Evolutionary conservation across 192 early-diverging fungal genomes (phyloP).

Genomic region (Backusella circina): DNA sequence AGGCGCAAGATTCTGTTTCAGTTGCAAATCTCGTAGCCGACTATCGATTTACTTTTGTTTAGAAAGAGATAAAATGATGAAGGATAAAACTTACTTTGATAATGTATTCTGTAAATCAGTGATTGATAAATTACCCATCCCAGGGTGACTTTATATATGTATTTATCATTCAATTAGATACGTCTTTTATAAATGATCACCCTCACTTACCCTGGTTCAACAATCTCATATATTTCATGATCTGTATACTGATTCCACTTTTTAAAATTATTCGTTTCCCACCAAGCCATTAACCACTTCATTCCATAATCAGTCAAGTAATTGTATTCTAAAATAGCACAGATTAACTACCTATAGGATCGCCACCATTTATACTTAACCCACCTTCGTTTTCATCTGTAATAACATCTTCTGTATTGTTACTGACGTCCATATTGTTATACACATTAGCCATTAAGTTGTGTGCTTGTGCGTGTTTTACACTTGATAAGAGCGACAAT

Average conservation of each 20-base stretch:
- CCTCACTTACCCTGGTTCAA: constrained; percentile 44
- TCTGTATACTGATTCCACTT: constrained; percentile 62
- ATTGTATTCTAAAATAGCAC: constrained; percentile 39
- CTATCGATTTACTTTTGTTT: constrained; percentile 13
- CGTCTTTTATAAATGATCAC: not conserved
- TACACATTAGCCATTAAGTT: constrained; percentile 24
- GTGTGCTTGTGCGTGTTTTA: constrained; percentile 51
- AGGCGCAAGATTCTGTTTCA: constrained; percentile 45
- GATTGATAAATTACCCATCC: constrained; percentile 49
- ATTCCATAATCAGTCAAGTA: constrained; percentile 62
- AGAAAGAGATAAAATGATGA: not conserved
- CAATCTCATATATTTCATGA: constrained; percentile 54
- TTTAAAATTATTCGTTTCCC: constrained; percentile 60
- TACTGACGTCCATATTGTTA: not conserved
- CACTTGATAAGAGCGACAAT: constrained; percentile 59
- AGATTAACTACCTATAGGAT: not conserved
- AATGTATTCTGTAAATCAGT: constrained; percentile 46
- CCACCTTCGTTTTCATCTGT: constrained; percentile 32
- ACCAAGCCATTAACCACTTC: constrained; percentile 63
- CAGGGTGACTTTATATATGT: constrained; percentile 38
- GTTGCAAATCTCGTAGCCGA: constrained; percentile 45
- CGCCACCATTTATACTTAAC: not conserved
- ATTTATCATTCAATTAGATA: not conserved
- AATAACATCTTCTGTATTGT: constrained; percentile 23
- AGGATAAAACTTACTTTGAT: constrained; percentile 42